Percentiles rank a stretch among this genome's conserved stretches.
Evolutionary conservation across 2,329 filamentous ascomycete genomes (phyloP).

Genomic region (Colletotrichum sojae): DNA sequence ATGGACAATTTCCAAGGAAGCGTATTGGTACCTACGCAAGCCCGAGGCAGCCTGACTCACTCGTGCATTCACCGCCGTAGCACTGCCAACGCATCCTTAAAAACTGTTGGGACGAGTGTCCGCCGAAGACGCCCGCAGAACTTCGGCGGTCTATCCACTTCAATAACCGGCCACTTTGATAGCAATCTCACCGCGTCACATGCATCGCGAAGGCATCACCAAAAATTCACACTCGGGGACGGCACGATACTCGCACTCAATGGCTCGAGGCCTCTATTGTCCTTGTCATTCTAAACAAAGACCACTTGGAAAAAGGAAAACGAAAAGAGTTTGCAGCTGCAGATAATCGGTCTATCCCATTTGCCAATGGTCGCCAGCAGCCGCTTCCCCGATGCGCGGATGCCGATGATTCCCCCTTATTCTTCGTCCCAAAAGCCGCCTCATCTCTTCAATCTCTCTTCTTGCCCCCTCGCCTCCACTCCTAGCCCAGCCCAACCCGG

Average conservation of each 20-base stretch:
- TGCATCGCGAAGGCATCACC: too few species aligned
- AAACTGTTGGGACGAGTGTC: background rate
- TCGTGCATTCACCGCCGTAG: background rate
- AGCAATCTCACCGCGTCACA: too few species aligned
- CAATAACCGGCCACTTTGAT: background rate
- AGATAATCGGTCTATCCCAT: constrained; percentile 38
- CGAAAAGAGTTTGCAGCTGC: constrained; percentile 25
- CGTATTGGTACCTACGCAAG: background rate
- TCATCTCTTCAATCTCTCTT: constrained; percentile 9
- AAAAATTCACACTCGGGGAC: background rate
- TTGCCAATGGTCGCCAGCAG: constrained; percentile 26
- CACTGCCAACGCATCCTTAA: background rate
- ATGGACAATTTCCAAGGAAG: background rate
- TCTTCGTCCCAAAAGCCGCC: constrained; percentile 16
- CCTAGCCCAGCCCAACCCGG: background rate
- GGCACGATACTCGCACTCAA: constrained; percentile 5
- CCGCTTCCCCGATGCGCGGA: constrained; percentile 24
- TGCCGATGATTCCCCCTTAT: constrained; percentile 4
- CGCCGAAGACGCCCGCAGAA: too few species aligned
- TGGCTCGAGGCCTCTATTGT: constrained; percentile 39
- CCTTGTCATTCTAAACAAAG: constrained; percentile 38
- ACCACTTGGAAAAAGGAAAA: constrained; percentile 10
- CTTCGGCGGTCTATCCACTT: background rate
- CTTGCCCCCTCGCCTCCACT: background rate
- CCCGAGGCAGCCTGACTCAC: background rate